Conservation (phyloP, 2,329 filamentous ascomycete species). For the Pyricularia sp. region DNA sequence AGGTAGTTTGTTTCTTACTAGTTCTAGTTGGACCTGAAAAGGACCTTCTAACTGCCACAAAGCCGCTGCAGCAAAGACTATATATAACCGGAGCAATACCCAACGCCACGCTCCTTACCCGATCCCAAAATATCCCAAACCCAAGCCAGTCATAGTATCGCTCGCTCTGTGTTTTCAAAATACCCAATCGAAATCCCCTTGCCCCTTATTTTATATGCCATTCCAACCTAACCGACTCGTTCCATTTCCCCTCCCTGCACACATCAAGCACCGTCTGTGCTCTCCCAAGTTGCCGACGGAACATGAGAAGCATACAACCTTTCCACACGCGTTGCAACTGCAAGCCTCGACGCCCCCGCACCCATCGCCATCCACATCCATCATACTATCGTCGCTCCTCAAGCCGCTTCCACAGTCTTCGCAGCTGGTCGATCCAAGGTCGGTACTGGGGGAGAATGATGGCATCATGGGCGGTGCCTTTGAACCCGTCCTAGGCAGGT, state of each 20-base stretch:
- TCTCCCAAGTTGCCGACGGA: conserved; percentile 49
- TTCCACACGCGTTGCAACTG: conserved; percentile 40
- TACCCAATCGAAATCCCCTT: neutral
- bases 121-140: neutral
- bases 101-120: neutral
- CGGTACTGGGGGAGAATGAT: conserved; percentile 9
- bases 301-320: conserved; percentile 49
- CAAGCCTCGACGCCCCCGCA: conserved; percentile 16
- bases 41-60: neutral
- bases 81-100: neutral
- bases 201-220: neutral
- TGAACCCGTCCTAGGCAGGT: conserved; percentile 24
- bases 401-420: conserved; percentile 39
- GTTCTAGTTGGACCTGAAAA: too few relatives aligned
- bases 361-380: conserved; percentile 26
- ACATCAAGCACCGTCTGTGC: conserved; percentile 41
- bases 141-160: neutral
- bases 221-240: neutral
- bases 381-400: conserved; percentile 25
- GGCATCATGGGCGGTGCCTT: conserved; percentile 18
- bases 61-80: neutral
- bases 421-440: conserved; percentile 27
- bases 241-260: conserved; percentile 26
- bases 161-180: neutral
- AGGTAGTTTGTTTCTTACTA: neutral